phyloP scores from a whole-genome alignment of 2,329 filamentous ascomycete species.

The Akanthomyces uredinophilus region DNA sequence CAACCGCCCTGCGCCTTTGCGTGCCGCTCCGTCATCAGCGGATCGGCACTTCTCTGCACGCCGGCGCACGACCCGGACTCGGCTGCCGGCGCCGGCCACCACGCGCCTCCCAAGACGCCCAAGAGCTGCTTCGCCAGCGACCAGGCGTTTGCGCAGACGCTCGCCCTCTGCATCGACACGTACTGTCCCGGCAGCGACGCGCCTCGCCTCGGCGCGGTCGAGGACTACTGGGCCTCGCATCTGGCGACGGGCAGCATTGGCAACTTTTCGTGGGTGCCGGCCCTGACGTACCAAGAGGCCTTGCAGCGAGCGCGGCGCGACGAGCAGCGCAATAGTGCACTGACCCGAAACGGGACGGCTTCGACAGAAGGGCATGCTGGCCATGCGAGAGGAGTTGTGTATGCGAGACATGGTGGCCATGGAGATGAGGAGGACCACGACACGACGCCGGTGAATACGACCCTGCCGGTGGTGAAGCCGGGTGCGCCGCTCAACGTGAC shows the following conservation, averaged over 20 bases:
- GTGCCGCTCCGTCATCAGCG: conserved; percentile 27
- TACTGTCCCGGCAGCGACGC: conserved; percentile 24
- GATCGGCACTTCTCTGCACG: conserved; percentile 27
- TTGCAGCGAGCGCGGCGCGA: conserved; percentile 20
- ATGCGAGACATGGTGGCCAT: conserved; percentile 17
- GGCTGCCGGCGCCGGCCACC: conserved; percentile 23
- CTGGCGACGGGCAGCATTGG: conserved; percentile 25
- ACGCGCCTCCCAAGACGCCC: conserved; percentile 21
- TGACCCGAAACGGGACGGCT: background rate
- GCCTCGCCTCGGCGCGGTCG: conserved; percentile 17
- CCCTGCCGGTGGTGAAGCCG: conserved; percentile 22
- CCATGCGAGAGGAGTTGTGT: conserved; percentile 4
- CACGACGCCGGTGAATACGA: conserved; percentile 15
- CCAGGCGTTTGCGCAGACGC: conserved; percentile 26
- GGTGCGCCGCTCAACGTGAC: conserved; percentile 27
- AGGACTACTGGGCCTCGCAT: conserved; percentile 27
- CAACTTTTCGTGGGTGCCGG: conserved; percentile 19
- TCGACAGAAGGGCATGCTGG: background rate
- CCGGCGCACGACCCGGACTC: conserved; percentile 18
- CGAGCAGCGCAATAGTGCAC: conserved; percentile 15
- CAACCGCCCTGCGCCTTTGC: conserved; percentile 32
- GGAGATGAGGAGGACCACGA: conserved; percentile 5
- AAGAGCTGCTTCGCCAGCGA: conserved; percentile 27
- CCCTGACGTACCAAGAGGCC: conserved; percentile 26
- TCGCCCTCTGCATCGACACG: conserved; percentile 31